phyloP scores from a whole-genome alignment of 768 basidiomycete species.

The Panaeolus cyanescens region DNA sequence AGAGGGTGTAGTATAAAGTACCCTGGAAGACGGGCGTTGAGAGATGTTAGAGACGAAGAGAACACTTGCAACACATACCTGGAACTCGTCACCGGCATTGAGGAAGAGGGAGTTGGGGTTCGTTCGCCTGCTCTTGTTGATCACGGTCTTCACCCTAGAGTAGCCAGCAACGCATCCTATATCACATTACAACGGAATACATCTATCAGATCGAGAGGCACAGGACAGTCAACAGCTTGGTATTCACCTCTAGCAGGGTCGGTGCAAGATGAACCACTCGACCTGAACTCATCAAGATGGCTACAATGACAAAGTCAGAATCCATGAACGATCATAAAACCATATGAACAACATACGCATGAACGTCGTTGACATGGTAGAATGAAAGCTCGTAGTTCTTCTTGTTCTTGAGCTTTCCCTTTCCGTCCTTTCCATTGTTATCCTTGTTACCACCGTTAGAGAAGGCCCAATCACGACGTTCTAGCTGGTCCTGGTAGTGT shows the following conservation, averaged over 20 bases:
- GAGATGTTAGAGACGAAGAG: neutral
- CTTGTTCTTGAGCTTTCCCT: constrained; percentile 13
- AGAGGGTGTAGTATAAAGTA: constrained; percentile 46
- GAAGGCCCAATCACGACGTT: constrained; percentile 22
- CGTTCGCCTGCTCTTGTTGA: constrained; percentile 30
- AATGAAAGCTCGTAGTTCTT: constrained; percentile 29
- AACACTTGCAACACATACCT: constrained; percentile 20
- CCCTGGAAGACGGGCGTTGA: constrained; percentile 29
- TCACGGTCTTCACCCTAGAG: constrained; percentile 39
- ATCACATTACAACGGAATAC: neutral
- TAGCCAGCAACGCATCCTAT: constrained; percentile 44
- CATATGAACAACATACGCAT: constrained; percentile 30
- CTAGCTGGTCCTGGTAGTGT: constrained; percentile 12
- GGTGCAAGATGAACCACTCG: constrained; percentile 37
- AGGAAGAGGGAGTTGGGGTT: constrained; percentile 40
- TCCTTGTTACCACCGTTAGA: constrained; percentile 20
- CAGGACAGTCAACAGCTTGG: neutral
- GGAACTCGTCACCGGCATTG: constrained; percentile 51
- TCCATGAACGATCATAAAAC: neutral
- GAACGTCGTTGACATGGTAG: constrained; percentile 46
- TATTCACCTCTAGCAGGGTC: constrained; percentile 27
- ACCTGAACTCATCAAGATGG: constrained; percentile 40
- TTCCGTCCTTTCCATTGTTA: constrained; percentile 11
- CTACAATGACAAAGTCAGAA: constrained; percentile 9
- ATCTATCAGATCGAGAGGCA: neutral